These are phyloP conservation scores for Phoenix roebelenii DNA, from an alignment of 176 grass and related monocot genomes.

Conservation along the genomic window DNA sequence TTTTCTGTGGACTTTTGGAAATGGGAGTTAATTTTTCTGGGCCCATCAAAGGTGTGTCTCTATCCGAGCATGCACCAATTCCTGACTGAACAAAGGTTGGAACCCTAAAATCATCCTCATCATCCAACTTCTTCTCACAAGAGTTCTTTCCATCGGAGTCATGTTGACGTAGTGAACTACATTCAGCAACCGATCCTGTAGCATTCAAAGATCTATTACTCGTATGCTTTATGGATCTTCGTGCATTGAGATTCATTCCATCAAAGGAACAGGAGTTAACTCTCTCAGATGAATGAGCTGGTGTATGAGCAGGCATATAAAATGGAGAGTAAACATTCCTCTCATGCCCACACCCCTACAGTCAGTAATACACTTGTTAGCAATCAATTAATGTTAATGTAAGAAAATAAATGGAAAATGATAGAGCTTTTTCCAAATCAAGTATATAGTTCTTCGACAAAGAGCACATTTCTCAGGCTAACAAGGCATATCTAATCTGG, in stretches of 20 bases:
- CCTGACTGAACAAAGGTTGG: constrained; percentile 4
- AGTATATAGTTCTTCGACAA: too few species aligned
- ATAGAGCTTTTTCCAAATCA: neutral
- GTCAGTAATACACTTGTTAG: constrained; percentile 18
- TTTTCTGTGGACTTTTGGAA: neutral
- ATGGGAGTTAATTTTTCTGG: neutral
- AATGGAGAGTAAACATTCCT: neutral
- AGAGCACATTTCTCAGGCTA: too few species aligned
- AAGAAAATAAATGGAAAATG: neutral
- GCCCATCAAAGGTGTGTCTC: neutral
- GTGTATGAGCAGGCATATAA: neutral
- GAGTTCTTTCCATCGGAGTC: neutral
- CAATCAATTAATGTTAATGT: constrained; percentile 6
- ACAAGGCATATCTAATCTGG: too few species aligned
- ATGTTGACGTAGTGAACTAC: neutral
- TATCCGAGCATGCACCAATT: neutral
- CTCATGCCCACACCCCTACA: neutral
- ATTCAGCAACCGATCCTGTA: constrained; percentile 1
- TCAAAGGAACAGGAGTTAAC: neutral
- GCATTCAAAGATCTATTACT: neutral
- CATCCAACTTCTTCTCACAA: constrained; percentile 2
- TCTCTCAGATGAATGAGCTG: neutral
- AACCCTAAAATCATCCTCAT: constrained; percentile 13
- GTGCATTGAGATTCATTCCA: too few species aligned
- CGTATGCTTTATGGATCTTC: too few species aligned